phyloP scores from a whole-genome alignment of 352 stramenopile species.

The Globisporangium acanthophoron region DNA sequence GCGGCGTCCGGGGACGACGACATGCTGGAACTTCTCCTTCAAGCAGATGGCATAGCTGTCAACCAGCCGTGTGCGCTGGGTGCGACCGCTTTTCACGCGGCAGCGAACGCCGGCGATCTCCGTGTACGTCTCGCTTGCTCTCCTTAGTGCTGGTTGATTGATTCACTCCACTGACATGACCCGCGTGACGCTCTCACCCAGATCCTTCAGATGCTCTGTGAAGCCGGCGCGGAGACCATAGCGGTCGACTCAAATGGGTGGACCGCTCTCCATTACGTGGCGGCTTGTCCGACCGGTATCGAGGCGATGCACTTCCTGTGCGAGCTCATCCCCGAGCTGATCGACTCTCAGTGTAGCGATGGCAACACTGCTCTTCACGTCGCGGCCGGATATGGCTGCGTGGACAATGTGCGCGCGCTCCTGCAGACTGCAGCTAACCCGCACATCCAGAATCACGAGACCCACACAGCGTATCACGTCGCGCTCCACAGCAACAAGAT shows the following conservation, averaged over 20 bases:
- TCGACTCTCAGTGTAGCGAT: conserved; percentile 41
- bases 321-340: conserved; percentile 35
- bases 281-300: conserved; percentile 29
- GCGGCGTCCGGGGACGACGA: conserved; percentile 42
- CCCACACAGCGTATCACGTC: conserved; percentile 44
- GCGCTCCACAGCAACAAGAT: conserved; percentile 57
- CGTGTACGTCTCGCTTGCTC: conserved; percentile 10
- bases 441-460: conserved; percentile 29
- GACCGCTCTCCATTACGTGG: conserved; percentile 60
- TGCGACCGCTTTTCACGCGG: conserved; percentile 49
- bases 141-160: not conserved
- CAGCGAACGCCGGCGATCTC: conserved; percentile 51
- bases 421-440: conserved; percentile 57
- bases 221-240: conserved; percentile 25
- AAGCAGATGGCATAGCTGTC: conserved; percentile 21
- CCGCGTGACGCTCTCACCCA: conserved; percentile 1
- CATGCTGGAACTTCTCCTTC: conserved; percentile 23
- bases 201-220: conserved; percentile 47
- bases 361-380: conserved; percentile 65
- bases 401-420: conserved; percentile 40
- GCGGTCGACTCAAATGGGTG: conserved; percentile 49
- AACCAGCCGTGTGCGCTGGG: conserved; percentile 41
- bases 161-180: not conserved
- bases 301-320: conserved; percentile 52
- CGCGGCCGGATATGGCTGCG: conserved; percentile 48